Evolutionary conservation across 192 early-diverging fungal species (phyloP), one percentile per base, ranked within the genome.

Genomic region (Rhizophagus sp.): DNA sequence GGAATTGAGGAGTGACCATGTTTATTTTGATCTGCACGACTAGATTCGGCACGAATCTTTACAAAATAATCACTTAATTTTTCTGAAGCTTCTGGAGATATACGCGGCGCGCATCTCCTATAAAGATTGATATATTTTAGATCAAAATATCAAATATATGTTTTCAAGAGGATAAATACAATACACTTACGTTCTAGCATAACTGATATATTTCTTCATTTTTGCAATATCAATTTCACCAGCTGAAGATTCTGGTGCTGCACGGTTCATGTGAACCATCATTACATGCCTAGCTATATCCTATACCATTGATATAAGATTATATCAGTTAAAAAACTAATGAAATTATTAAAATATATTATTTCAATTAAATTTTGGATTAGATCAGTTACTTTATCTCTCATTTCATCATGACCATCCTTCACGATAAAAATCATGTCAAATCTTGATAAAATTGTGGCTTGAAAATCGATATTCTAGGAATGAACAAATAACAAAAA

Each of bases 401-500:
- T 92, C 81, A 85, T 87, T 80, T 97, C 96, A 81, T 97, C 96
- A 80, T 99, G 97, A 83, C 96, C 97, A 85, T 99, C 98, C 81
- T 94, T 95, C 44, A 99, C 93, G 81, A 99, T 98, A 78, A 99
- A 99, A 79, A 99, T 99, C 92, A 99, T 94, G 87, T 99, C 98
- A 76, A 99, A 99, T 87, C 98, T 93, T 63, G 98, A 99, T 87
- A 99, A 91, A 79, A 99, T 98, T 4, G 98, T 99, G 1, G 97
- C 95, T 90, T 99, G 98, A 87, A 99, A 99, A 87, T 99, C 98
- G 82, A 99, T 99, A 81, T 99, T 99, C 91, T 79, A 71, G 24
- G 11, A 67, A 22, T 92, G 75, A 22, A 66, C 7, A 9, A 27
- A 74, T 9, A 34, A 62, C 22, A 34, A 71, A 3, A 39, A 63